Conservation (phyloP, 31 red algal genomes). For the Endocladia muricata region DNA sequence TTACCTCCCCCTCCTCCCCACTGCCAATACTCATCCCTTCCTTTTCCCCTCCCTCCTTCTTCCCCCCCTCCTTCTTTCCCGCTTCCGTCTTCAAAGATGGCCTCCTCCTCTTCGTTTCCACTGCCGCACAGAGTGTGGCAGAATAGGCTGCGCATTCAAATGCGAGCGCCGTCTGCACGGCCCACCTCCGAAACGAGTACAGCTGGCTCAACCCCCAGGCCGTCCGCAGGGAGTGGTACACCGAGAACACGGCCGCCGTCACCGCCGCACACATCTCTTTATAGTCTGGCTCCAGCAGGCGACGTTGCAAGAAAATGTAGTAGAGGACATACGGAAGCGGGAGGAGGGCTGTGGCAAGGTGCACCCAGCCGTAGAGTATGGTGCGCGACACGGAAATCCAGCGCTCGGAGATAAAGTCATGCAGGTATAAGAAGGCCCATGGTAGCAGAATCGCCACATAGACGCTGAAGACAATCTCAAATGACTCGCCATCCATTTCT, state of each 20-base stretch:
- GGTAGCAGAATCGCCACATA: constrained; percentile 32
- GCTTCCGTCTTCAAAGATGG: too few species aligned
- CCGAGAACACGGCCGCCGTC: constrained; percentile 13
- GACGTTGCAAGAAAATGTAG: constrained; percentile 22
- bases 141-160: constrained; percentile 4
- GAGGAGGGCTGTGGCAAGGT: not conserved
- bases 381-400: constrained; percentile 23
- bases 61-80: too few species aligned
- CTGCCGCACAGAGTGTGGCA: not conserved
- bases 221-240: constrained; percentile 24
- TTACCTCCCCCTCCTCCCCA: not conserved
- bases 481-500: not conserved
- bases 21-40: not conserved
- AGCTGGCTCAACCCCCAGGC: constrained; percentile 29
- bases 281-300: constrained; percentile 31
- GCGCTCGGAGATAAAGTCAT: constrained; percentile 41
- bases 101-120: not conserved
- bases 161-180: not conserved
- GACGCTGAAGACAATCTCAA: constrained; percentile 12
- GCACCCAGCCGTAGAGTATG: constrained; percentile 13
- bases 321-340: constrained; percentile 22
- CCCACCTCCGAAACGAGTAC: constrained; percentile 3
- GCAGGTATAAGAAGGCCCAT: constrained; percentile 36
- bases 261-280: constrained; percentile 31
- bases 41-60: not conserved